phyloP scores from a whole-genome alignment of 2,329 filamentous ascomycete genomes.

The Nothopassalora personata region DNA sequence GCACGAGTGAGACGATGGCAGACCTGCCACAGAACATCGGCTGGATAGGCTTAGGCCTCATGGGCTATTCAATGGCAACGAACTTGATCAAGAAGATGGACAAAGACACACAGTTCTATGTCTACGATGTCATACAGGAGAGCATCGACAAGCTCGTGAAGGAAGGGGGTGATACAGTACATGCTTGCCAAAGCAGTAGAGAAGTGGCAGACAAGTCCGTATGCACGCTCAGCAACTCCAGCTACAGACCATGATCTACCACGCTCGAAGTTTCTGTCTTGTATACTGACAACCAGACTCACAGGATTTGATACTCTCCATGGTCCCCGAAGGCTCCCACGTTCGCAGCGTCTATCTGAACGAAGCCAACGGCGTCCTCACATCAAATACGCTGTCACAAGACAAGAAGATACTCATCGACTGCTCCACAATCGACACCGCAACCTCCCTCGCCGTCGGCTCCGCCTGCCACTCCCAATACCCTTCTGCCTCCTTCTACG shows the following conservation, averaged over 20 bases:
- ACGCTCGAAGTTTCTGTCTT: background rate
- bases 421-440: constrained; percentile 53
- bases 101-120: constrained; percentile 39
- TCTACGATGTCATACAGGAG: constrained; percentile 46
- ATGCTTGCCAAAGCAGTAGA: constrained; percentile 40
- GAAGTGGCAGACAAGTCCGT: constrained; percentile 49
- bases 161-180: constrained; percentile 37
- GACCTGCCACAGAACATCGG: constrained; percentile 33
- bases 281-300: constrained; percentile 2
- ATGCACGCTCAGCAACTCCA: constrained; percentile 21
- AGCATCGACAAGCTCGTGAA: constrained; percentile 41
- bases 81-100: constrained; percentile 48
- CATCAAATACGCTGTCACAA: constrained; percentile 31
- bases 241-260: background rate
- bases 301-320: constrained; percentile 48
- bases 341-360: constrained; percentile 49
- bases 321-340: constrained; percentile 51
- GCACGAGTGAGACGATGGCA: constrained; percentile 15
- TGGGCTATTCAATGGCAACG: constrained; percentile 51
- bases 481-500: constrained; percentile 45
- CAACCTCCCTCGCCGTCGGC: constrained; percentile 45
- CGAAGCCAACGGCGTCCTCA: constrained; percentile 39
- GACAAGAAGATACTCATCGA: constrained; percentile 48
- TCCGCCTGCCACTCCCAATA: constrained; percentile 36
- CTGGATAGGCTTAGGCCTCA: constrained; percentile 53